A percentile compares a stretch with the other conserved stretches of the same genome.
These are phyloP conservation scores for Candida tallmaniae DNA, from an alignment of 805 yeast genomes.

Conservation along the genomic window DNA sequence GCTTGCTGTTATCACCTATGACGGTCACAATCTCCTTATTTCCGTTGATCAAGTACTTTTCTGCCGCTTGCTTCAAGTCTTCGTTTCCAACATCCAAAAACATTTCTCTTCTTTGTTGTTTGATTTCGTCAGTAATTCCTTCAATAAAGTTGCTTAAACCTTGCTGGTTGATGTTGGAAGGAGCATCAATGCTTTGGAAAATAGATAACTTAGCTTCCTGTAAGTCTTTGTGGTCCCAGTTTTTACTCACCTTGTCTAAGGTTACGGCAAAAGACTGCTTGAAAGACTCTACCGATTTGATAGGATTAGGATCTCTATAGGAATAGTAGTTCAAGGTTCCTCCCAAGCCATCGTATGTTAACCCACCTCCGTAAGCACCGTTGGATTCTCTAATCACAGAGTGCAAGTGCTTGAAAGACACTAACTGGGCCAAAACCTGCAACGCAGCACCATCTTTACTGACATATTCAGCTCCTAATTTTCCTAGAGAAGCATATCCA, in stretches of 20 bases:
- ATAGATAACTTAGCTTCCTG: slow-evolving; percentile 88
- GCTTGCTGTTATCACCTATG: slow-evolving; percentile 38
- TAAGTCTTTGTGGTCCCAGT: slow-evolving; percentile 61
- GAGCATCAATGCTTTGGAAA: slow-evolving; percentile 91
- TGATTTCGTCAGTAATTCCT: slow-evolving; percentile 72
- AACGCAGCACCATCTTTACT: slow-evolving; percentile 79
- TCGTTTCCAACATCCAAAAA: slow-evolving; percentile 60
- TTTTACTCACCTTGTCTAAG: slow-evolving; percentile 26
- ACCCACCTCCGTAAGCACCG: slow-evolving; percentile 98
- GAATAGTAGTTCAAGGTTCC: slow-evolving; percentile 83
- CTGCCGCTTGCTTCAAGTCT: slow-evolving; percentile 65
- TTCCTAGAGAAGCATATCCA: slow-evolving; percentile 68
- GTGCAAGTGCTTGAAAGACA: slow-evolving; percentile 81
- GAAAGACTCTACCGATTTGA: slow-evolving; percentile 61
- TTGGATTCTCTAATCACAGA: slow-evolving; percentile 90
- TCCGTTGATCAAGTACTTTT: slow-evolving; percentile 48
- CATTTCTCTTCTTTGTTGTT: slow-evolving; percentile 72
- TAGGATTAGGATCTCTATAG: slow-evolving; percentile 89
- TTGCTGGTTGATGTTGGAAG: slow-evolving; percentile 74
- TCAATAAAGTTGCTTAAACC: slow-evolving; percentile 63
- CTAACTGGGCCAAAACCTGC: slow-evolving; percentile 73
- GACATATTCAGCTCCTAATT: slow-evolving; percentile 61
- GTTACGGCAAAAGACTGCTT: slow-evolving; percentile 45
- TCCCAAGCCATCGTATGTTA: slow-evolving; percentile 72
- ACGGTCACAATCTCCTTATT: slow-evolving; percentile 32